phyloP scores from a whole-genome alignment of 768 basidiomycete species.

The Lenzites betulinus region DNA sequence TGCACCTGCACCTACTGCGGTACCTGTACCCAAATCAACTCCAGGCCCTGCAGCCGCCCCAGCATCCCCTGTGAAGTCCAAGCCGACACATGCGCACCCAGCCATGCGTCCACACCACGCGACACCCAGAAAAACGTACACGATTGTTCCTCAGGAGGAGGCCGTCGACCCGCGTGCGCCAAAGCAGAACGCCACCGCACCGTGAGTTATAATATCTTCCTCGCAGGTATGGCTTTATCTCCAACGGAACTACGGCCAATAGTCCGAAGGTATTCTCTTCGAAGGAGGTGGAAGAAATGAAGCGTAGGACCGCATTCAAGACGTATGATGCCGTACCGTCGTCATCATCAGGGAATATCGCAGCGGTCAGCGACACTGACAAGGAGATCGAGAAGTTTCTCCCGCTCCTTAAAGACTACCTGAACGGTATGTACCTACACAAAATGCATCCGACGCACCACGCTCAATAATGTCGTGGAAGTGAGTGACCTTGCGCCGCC shows the following conservation, averaged over 20 bases:
- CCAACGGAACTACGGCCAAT: not conserved
- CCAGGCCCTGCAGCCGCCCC: not conserved
- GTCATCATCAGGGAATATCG: slow-evolving; percentile 8
- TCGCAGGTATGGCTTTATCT: no score
- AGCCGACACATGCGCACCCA: not conserved
- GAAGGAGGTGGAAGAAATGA: slow-evolving; percentile 44
- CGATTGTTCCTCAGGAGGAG: slow-evolving; percentile 24
- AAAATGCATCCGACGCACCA: no score
- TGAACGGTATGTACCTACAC: slow-evolving; percentile 48
- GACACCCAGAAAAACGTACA: slow-evolving; percentile 25
- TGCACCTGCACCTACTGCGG: slow-evolving; percentile 6
- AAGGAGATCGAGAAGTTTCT: slow-evolving; percentile 76
- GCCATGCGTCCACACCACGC: not conserved
- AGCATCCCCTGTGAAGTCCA: not conserved
- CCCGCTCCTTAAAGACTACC: slow-evolving; percentile 76
- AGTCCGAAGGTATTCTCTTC: slow-evolving; percentile 60
- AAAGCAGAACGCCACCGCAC: slow-evolving; percentile 22
- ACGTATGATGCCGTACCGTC: slow-evolving; percentile 71
- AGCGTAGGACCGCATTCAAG: slow-evolving; percentile 46
- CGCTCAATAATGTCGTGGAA: no score
- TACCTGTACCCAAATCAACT: not conserved
- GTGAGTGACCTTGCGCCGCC: slow-evolving; percentile 35
- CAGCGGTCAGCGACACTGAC: slow-evolving; percentile 35
- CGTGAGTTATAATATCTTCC: slow-evolving; percentile 25
- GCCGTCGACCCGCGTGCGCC: not conserved